Evolutionary conservation across 805 yeast species (phyloP).

Genomic region (Yamadazyma ubonensis): DNA sequence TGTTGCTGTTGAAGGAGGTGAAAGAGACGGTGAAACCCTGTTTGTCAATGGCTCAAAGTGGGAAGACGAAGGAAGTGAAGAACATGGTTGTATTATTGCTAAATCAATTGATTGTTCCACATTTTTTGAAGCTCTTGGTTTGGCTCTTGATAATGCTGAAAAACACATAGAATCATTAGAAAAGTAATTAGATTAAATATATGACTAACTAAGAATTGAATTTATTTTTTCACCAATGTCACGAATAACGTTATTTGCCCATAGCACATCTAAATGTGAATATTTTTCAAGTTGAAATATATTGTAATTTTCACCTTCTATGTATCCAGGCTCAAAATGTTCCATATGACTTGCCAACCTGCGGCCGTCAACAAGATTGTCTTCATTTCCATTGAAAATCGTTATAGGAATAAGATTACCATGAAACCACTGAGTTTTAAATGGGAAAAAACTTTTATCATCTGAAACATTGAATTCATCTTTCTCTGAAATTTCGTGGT

Average conservation of each 20-base stretch:
- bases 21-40: slow-evolving; percentile 28
- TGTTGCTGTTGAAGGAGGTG: slow-evolving; percentile 28
- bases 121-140: slow-evolving; percentile 19
- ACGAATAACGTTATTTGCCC: slow-evolving; percentile 80
- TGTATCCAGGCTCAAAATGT: slow-evolving; percentile 51
- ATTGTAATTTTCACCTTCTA: slow-evolving; percentile 34
- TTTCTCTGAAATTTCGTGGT: slow-evolving; percentile 25
- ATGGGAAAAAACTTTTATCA: slow-evolving; percentile 53
- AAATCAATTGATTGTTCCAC: slow-evolving; percentile 14
- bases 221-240: slow-evolving; percentile 50
- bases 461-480: slow-evolving; percentile 16
- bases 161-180: slow-evolving; percentile 1
- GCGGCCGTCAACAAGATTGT: slow-evolving; percentile 74
- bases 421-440: slow-evolving; percentile 52
- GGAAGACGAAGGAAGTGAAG: slow-evolving; percentile 15
- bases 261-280: slow-evolving; percentile 85
- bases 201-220: background rate
- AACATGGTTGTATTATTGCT: slow-evolving; percentile 20
- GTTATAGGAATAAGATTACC: slow-evolving; percentile 52
- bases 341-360: slow-evolving; percentile 63
- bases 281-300: slow-evolving; percentile 56
- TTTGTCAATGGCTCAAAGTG: slow-evolving; percentile 13
- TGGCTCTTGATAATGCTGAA: slow-evolving; percentile 21
- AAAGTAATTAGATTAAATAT: background rate
- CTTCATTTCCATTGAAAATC: slow-evolving; percentile 70